Conservation (phyloP, 2,329 filamentous ascomycete species). For the Aspergillus fumigatiaffinis region DNA sequence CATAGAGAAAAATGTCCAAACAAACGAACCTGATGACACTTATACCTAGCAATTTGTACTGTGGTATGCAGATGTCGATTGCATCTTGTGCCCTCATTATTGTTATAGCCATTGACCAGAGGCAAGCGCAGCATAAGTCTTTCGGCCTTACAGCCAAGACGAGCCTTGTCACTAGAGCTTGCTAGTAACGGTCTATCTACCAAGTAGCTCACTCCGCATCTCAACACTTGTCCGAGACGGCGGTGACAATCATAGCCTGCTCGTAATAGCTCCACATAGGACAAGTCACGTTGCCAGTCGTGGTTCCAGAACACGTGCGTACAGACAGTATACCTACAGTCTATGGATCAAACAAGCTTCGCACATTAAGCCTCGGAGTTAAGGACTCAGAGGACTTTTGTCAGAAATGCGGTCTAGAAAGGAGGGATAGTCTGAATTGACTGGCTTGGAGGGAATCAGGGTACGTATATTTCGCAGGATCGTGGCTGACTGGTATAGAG, state of each 20-base stretch:
- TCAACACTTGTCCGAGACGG: too few relatives aligned
- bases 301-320: background rate
- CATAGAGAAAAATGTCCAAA: background rate
- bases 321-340: background rate
- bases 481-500: background rate
- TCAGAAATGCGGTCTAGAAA: background rate
- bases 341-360: background rate
- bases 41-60: background rate
- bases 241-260: background rate
- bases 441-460: background rate
- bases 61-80: too few relatives aligned
- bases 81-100: too few relatives aligned
- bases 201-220: too few relatives aligned
- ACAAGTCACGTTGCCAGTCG: background rate
- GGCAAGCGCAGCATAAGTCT: too few relatives aligned
- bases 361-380: background rate
- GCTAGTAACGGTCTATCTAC: too few relatives aligned
- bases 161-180: too few relatives aligned
- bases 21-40: background rate
- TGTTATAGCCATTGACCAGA: too few relatives aligned
- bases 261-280: background rate
- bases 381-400: background rate
- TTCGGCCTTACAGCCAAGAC: too few relatives aligned
- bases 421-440: too few relatives aligned
- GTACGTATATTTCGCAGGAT: background rate